Evolutionary conservation across 768 basidiomycete genomes (phyloP).

Genomic region (Pleurotus tuber-regium): DNA sequence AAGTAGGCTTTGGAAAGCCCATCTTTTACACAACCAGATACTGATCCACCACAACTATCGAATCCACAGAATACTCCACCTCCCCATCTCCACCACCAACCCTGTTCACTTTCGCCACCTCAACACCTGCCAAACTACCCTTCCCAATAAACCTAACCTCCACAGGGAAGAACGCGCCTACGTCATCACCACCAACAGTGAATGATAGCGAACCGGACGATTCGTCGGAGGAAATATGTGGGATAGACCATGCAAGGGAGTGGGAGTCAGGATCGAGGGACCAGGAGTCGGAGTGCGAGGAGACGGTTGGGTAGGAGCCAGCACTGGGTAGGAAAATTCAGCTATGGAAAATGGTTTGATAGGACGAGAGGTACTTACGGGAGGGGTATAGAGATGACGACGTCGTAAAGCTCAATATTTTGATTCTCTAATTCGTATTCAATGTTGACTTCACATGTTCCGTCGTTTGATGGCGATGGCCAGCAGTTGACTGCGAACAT

Average conservation of each 20-base stretch:
- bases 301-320: constrained; percentile 84
- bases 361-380: constrained; percentile 55
- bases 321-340: constrained; percentile 35
- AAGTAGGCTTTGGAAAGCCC: too few relatives aligned
- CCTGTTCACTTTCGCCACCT: constrained; percentile 56
- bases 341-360: not conserved
- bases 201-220: constrained; percentile 90
- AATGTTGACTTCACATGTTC: constrained; percentile 92
- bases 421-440: constrained; percentile 96
- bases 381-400: constrained; percentile 88
- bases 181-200: constrained; percentile 80
- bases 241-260: constrained; percentile 83
- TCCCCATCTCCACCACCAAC: constrained; percentile 41
- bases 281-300: constrained; percentile 78
- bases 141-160: constrained; percentile 76
- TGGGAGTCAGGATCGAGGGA: constrained; percentile 76
- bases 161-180: constrained; percentile 90
- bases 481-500: constrained; percentile 82
- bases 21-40: constrained; percentile 57
- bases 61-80: constrained; percentile 50
- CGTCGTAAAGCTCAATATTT: constrained; percentile 75
- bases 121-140: constrained; percentile 78
- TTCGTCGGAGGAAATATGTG: constrained; percentile 57
- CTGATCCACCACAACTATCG: constrained; percentile 50
- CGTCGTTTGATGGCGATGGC: constrained; percentile 90